Evolutionary conservation across 2,329 filamentous ascomycete genomes (phyloP), one percentile per base, ranked within the genome.

Genomic region (Fusarium tricinctum): DNA sequence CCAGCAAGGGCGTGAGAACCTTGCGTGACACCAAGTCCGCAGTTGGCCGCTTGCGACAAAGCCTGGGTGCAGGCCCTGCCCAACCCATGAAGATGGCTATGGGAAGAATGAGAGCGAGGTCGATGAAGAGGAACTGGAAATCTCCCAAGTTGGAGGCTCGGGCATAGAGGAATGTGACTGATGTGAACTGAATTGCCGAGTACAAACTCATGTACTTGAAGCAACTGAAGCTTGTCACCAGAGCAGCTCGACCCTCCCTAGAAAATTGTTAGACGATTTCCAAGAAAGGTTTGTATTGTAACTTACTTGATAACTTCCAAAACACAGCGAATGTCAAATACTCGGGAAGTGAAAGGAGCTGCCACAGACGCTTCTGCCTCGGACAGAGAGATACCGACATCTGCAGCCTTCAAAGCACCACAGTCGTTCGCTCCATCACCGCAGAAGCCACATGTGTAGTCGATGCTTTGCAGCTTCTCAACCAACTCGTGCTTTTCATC

Each of bases 141-240:
- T 99, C 96, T 49, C 96, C 97, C 8, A 99, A 84, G 76, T 99
- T 99, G 10, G 93, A 97, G 13, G 92, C 97, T 9, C 90, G 94
- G 8, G 94, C 92, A 79, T 99, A 99, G 17, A 99, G 86, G 77
- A 99, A 97, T 85, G 92, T 97, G 75, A 99, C 97, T 1, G 93
- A 93, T 9, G 93, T 97, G 82, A 99, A 99, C 79, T 99, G 96
- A 70, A 99, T 99, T n/a, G 96, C 95, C 4, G 94, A 98, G 83
- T 99, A 99, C 69, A 99, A 81, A 73, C 92, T 97, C 97, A 99
- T 99, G 81, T 97, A 99, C 83, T 98, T 99, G 86, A 99, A 99
- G 82, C 96, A 99, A 82, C 93, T 97, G 82, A 99, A 99, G 79
- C 94, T 97, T 14, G 96, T 99, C n/a, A 98, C 94, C 33, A 99